A percentile compares a stretch with the other conserved stretches of the same genome.
Evolutionary conservation across 768 basidiomycete species (phyloP).

Genomic region (Phaffia tasmanica): DNA sequence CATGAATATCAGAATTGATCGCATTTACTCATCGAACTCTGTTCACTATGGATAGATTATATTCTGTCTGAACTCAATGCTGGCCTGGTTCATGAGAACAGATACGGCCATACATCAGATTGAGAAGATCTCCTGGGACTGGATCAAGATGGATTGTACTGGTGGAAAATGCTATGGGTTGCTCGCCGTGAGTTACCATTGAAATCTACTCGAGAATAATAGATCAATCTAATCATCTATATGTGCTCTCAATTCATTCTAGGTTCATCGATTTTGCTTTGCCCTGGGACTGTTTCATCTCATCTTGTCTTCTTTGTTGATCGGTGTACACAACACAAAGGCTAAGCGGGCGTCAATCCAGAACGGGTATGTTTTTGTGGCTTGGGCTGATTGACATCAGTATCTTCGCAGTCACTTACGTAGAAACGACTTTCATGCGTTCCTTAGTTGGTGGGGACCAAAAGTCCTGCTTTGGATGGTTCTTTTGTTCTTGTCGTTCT

Average conservation of each 20-base stretch:
- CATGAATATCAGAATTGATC: background rate
- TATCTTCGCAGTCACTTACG: background rate
- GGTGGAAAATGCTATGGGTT: slow-evolving; percentile 93
- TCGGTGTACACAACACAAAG: slow-evolving; percentile 79
- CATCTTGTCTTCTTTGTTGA: slow-evolving; percentile 62
- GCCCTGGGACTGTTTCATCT: slow-evolving; percentile 81
- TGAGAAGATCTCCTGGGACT: slow-evolving; percentile 87
- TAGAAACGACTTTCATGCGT: background rate
- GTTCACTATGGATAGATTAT: slow-evolving; percentile 53
- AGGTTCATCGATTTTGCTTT: slow-evolving; percentile 89
- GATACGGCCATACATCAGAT: slow-evolving; percentile 73
- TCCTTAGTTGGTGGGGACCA: slow-evolving; percentile 88
- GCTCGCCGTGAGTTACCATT: slow-evolving; percentile 57
- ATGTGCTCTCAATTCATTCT: background rate
- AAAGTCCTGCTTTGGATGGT: slow-evolving; percentile 62
- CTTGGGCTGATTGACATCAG: background rate
- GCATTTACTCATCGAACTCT: background rate
- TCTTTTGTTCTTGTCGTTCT: slow-evolving; percentile 70
- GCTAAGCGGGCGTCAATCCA: slow-evolving; percentile 91
- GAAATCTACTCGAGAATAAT: background rate
- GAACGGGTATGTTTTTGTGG: slow-evolving; percentile 59
- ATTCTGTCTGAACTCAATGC: slow-evolving; percentile 85
- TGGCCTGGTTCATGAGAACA: slow-evolving; percentile 95
- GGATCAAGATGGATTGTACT: slow-evolving; percentile 94
- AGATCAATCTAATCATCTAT: background rate